Conservation (phyloP, 1,139 yeast genomes). For the Pichia cactophila region DNA sequence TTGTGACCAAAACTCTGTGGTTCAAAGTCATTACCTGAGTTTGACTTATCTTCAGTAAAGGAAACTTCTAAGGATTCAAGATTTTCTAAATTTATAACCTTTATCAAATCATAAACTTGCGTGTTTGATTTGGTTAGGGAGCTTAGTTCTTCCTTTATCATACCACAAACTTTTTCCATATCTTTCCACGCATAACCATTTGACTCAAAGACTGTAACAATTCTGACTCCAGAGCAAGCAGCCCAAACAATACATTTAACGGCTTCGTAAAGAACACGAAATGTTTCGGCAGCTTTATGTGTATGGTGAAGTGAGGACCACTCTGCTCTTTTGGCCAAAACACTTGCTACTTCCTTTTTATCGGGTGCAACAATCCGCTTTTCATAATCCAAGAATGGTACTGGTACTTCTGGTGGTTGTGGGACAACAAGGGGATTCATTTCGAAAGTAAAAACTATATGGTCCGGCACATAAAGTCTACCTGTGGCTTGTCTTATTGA, state of each 20-base stretch:
- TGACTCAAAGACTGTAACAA: slow-evolving; percentile 22
- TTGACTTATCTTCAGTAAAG: background rate
- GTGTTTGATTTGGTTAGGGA: slow-evolving; percentile 14
- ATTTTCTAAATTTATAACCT: slow-evolving; percentile 17
- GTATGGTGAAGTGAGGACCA: slow-evolving; percentile 34
- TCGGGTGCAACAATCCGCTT: slow-evolving; percentile 34
- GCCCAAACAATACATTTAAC: slow-evolving; percentile 36
- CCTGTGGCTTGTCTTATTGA: slow-evolving; percentile 17
- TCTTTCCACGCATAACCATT: slow-evolving; percentile 24
- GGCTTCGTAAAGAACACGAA: slow-evolving; percentile 33
- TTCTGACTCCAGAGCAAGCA: slow-evolving; percentile 19
- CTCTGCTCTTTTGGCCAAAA: slow-evolving; percentile 31
- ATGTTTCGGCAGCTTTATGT: slow-evolving; percentile 36
- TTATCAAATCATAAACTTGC: slow-evolving; percentile 16
- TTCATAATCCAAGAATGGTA: slow-evolving; percentile 36
- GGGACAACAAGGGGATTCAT: slow-evolving; percentile 23
- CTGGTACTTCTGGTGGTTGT: slow-evolving; percentile 37
- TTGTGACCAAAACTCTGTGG: background rate
- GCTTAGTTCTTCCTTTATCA: slow-evolving; percentile 21
- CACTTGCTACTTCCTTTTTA: slow-evolving; percentile 29
- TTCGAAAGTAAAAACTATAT: slow-evolving; percentile 21
- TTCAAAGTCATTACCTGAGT: background rate
- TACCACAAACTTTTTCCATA: slow-evolving; percentile 16
- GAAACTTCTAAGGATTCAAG: slow-evolving; percentile 9
- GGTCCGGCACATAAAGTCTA: slow-evolving; percentile 15